Evolutionary conservation across 2,329 filamentous ascomycete genomes (phyloP).

Genomic region (Tolypocladium nubicola): DNA sequence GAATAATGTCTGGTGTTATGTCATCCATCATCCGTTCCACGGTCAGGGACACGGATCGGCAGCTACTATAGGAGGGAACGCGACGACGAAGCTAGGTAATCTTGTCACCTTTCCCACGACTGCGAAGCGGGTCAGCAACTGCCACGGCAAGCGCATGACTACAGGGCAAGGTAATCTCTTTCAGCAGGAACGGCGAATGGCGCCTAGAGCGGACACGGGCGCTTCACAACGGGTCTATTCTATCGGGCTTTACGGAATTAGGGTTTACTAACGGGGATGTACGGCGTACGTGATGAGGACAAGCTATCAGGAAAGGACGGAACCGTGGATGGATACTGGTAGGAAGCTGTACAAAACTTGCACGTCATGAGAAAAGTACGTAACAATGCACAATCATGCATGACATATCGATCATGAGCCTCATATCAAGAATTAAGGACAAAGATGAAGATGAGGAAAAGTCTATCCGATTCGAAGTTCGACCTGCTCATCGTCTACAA

Average conservation of each 20-base stretch:
- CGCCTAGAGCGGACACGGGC: not conserved
- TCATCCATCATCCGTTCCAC: not conserved
- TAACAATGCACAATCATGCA: not conserved
- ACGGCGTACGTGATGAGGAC: not conserved
- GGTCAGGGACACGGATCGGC: not conserved
- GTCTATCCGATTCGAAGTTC: constrained; percentile 17
- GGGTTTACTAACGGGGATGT: not conserved
- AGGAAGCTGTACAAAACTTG: not conserved
- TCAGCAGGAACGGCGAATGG: not conserved
- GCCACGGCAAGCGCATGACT: not conserved
- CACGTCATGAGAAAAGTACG: not conserved
- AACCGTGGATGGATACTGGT: not conserved
- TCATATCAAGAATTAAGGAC: not conserved
- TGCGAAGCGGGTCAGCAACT: not conserved
- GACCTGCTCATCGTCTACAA: constrained; percentile 13
- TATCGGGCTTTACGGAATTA: not conserved
- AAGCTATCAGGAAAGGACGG: not conserved
- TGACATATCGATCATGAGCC: not conserved
- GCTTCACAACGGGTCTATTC: not conserved
- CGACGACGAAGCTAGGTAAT: not conserved
- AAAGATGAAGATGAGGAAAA: constrained; percentile 2
- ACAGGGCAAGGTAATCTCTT: not conserved
- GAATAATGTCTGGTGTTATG: not conserved
- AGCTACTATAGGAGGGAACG: not conserved
- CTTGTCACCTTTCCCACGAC: not conserved